Evolutionary conservation across 148 eudicot species (phyloP).

Genomic region (Polygonum aviculare): DNA sequence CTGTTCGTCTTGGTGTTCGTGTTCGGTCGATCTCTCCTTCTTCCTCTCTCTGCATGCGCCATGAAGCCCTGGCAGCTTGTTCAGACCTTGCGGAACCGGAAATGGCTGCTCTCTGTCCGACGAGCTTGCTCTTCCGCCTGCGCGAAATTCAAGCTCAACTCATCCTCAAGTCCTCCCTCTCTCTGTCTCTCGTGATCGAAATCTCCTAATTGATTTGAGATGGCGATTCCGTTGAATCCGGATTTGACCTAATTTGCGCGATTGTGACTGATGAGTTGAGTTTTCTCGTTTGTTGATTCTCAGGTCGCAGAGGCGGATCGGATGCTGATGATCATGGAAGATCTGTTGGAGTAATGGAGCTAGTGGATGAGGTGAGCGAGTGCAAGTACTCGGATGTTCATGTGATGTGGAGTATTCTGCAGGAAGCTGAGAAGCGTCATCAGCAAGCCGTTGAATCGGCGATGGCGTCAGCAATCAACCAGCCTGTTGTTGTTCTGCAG

Average conservation of each 20-base stretch:
- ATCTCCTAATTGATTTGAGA: background rate
- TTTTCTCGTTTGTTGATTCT: background rate
- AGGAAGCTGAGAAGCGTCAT: constrained; percentile 4
- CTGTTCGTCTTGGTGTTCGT: background rate
- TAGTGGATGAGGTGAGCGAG: background rate
- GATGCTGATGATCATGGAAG: background rate
- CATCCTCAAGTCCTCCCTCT: background rate
- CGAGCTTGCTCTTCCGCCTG: constrained; percentile 4
- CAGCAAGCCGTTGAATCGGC: background rate
- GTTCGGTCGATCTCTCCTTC: background rate
- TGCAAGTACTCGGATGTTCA: constrained; percentile 11
- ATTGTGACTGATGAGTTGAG: background rate
- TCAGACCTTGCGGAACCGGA: background rate
- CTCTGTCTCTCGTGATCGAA: background rate
- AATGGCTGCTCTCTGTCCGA: constrained; percentile 3
- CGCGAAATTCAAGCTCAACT: background rate
- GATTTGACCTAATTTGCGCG: background rate
- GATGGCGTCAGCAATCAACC: background rate
- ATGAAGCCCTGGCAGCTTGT: constrained; percentile 3
- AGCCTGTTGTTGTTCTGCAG: background rate
- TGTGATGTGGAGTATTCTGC: constrained; percentile 7
- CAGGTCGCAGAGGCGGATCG: background rate
- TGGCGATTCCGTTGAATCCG: background rate
- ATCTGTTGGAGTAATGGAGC: background rate
- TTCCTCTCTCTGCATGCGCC: background rate